These are phyloP conservation scores for Ceriops decandra DNA, from an alignment of 345 rosid species.

Conservation along the genomic window DNA sequence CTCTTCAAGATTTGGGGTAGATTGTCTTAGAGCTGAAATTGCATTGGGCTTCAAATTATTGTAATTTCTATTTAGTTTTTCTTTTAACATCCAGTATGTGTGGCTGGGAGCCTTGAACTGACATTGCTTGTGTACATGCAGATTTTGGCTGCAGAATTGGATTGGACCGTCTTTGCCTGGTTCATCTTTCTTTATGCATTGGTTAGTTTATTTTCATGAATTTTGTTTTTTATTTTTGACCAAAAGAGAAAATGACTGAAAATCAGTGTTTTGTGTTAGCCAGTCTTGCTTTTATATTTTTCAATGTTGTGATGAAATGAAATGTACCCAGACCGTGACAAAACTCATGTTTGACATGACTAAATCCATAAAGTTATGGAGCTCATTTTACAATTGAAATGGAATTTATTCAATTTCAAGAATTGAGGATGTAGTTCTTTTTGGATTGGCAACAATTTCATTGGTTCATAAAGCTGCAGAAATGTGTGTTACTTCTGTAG, in stretches of 20 bases:
- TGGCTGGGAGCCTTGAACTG: constrained; percentile 6
- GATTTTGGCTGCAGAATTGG: constrained; percentile 99
- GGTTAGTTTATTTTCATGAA: constrained; percentile 39
- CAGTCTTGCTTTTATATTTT: no score
- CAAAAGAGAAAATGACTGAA: neutral
- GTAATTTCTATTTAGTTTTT: neutral
- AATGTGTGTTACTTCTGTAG: no score
- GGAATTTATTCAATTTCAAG: no score
- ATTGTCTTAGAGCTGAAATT: neutral
- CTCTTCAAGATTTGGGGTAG: neutral
- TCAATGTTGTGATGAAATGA: no score
- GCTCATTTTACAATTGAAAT: no score
- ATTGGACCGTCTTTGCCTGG: constrained; percentile 88
- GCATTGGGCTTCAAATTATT: neutral
- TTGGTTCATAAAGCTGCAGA: no score
- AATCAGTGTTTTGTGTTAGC: no score
- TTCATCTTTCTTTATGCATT: constrained; percentile 83
- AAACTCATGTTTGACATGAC: no score
- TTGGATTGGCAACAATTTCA: no score
- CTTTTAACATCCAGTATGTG: neutral
- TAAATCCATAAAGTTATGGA: no score
- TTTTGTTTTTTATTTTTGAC: neutral
- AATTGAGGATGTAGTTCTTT: no score
- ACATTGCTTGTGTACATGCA: constrained; percentile 37
- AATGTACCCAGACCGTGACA: no score